Percentiles rank a stretch among this genome's conserved stretches.
phyloP scores from a whole-genome alignment of 2,329 filamentous ascomycete species.

The Cercospora zeina region DNA sequence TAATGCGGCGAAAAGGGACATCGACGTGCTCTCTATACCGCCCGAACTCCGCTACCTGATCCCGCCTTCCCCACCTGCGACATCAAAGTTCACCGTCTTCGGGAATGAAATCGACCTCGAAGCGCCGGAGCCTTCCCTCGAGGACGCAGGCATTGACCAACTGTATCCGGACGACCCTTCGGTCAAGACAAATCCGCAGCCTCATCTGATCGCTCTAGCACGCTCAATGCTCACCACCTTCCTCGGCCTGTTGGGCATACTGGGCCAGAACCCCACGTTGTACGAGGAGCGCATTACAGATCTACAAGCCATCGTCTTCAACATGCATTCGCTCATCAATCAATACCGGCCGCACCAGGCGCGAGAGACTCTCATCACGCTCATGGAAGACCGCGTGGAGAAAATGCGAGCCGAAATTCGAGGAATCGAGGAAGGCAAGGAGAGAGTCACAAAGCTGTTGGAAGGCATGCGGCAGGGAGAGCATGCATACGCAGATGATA shows the following conservation, averaged over 20 bases:
- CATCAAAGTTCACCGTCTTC: constrained; percentile 74
- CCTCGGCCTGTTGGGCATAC: constrained; percentile 74
- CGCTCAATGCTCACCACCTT: constrained; percentile 88
- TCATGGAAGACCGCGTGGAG: constrained; percentile 84
- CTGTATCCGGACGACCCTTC: constrained; percentile 58
- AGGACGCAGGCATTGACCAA: constrained; percentile 69
- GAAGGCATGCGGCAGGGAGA: constrained; percentile 56
- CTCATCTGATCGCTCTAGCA: constrained; percentile 67
- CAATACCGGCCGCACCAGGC: constrained; percentile 93
- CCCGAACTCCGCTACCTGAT: constrained; percentile 74
- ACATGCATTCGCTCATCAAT: constrained; percentile 91
- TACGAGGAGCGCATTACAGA: constrained; percentile 73
- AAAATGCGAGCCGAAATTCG: constrained; percentile 71
- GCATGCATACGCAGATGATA: constrained; percentile 18
- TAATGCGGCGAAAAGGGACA: constrained; percentile 20
- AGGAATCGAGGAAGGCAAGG: constrained; percentile 64
- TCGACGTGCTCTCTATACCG: constrained; percentile 57
- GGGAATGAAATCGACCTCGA: constrained; percentile 63
- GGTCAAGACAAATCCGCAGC: constrained; percentile 49
- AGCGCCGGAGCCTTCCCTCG: constrained; percentile 65
- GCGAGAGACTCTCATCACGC: constrained; percentile 77
- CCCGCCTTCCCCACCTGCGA: constrained; percentile 71
- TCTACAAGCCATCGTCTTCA: constrained; percentile 78
- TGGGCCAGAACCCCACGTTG: constrained; percentile 64
- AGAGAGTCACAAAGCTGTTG: constrained; percentile 72